These are phyloP conservation scores for Lachnum nothofagi DNA, from an alignment of 2,329 filamentous ascomycete species.

Conservation along the genomic window DNA sequence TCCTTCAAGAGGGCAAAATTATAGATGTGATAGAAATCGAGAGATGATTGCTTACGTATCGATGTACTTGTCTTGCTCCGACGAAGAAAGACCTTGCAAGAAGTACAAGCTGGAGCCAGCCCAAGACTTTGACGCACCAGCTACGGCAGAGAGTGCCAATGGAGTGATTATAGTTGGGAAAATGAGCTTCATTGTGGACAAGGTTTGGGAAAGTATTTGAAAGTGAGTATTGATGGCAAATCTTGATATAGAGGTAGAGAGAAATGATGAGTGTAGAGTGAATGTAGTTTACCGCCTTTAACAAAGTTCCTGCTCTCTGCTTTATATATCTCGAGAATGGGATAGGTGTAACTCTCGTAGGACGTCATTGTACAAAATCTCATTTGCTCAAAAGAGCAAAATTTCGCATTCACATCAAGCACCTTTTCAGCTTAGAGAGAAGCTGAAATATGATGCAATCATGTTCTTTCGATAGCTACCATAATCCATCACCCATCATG, in stretches of 20 bases:
- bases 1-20: conserved; percentile 4
- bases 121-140: not conserved
- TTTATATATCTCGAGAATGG: too few relatives aligned
- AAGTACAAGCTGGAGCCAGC: conserved; percentile 7
- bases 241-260: not conserved
- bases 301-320: too few relatives aligned
- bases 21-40: conserved; percentile 1
- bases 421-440: too few relatives aligned
- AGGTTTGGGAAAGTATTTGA: not conserved
- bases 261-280: not conserved
- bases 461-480: too few relatives aligned
- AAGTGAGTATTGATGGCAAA: not conserved
- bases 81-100: not conserved
- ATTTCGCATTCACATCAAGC: too few relatives aligned
- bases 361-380: too few relatives aligned
- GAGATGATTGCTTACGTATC: too few relatives aligned
- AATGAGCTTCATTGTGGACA: not conserved
- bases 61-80: conserved; percentile 5
- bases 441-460: too few relatives aligned
- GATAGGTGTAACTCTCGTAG: too few relatives aligned
- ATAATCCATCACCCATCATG: too few relatives aligned
- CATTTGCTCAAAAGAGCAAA: too few relatives aligned
- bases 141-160: not conserved
- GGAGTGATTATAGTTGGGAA: not conserved
- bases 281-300: not conserved